Conservation (phyloP, 371 early-diverging fungal genomes). For the Mortierella sp. region DNA sequence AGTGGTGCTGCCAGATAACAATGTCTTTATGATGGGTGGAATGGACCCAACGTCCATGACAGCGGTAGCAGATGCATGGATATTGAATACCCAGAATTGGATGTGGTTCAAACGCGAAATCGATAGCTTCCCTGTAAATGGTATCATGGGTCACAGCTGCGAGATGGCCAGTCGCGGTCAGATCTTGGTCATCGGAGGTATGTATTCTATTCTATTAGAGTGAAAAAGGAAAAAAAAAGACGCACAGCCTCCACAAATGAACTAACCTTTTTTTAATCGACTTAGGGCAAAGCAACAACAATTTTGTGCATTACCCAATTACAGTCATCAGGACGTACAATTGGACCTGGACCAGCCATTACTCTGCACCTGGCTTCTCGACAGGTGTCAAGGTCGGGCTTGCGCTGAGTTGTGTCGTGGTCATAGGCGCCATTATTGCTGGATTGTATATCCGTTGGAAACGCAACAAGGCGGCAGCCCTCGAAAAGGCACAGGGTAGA, state of each 20-base stretch:
- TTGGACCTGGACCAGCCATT: slow-evolving; percentile 26
- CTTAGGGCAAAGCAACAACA: slow-evolving; percentile 2
- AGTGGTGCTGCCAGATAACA: slow-evolving; percentile 24
- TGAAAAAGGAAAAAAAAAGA: slow-evolving; percentile 7
- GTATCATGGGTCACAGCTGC: slow-evolving; percentile 49
- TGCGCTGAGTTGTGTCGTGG: slow-evolving; percentile 22
- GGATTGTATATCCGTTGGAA: slow-evolving; percentile 33
- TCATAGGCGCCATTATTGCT: slow-evolving; percentile 36
- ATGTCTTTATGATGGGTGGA: slow-evolving; percentile 41
- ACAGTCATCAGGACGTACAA: slow-evolving; percentile 24
- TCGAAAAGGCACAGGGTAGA: background rate
- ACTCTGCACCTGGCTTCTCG: slow-evolving; percentile 23
- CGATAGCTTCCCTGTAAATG: slow-evolving; percentile 17
- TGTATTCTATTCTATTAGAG: background rate
- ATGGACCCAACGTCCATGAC: slow-evolving; percentile 13
- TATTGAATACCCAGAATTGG: slow-evolving; percentile 36
- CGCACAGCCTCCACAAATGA: background rate
- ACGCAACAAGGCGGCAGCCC: slow-evolving; percentile 19
- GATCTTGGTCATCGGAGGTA: slow-evolving; percentile 51
- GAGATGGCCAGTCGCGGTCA: slow-evolving; percentile 20
- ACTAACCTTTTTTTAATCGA: slow-evolving; percentile 9
- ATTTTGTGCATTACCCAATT: slow-evolving; percentile 15
- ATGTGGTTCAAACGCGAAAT: slow-evolving; percentile 29
- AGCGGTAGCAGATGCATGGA: slow-evolving; percentile 36
- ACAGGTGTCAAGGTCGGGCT: slow-evolving; percentile 36